These are phyloP conservation scores for Vaccinium macrocarpon DNA, from an alignment of 148 eudicot species.

Conservation along the genomic window DNA sequence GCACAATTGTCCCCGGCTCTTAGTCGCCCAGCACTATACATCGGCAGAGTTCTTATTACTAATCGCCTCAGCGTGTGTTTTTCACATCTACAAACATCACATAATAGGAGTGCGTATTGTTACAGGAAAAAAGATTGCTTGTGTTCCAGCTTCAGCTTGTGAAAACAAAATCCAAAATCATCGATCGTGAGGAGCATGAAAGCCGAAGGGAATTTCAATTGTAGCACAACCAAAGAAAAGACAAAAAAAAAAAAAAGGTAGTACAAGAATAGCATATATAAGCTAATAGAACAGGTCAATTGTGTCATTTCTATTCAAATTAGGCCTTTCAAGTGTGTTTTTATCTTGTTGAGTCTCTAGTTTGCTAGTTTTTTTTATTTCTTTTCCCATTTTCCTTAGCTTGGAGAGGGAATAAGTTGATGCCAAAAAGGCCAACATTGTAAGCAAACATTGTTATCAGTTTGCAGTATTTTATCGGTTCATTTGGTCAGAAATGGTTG, in stretches of 20 bases:
- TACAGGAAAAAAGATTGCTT: slow-evolving; percentile 15
- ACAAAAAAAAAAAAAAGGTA: background rate
- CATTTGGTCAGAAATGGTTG: slow-evolving; percentile 6
- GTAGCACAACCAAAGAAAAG: background rate
- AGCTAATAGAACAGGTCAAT: slow-evolving; percentile 4
- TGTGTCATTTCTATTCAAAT: slow-evolving; percentile 4
- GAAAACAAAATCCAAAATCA: slow-evolving; percentile 5
- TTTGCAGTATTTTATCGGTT: background rate
- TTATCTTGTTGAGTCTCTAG: background rate
- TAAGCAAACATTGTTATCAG: slow-evolving; percentile 19
- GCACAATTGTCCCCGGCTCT: slow-evolving; percentile 70
- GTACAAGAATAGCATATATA: background rate
- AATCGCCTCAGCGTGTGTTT: slow-evolving; percentile 5
- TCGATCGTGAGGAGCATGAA: slow-evolving; percentile 1
- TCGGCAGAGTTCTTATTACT: background rate
- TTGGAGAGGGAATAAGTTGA: slow-evolving; percentile 19
- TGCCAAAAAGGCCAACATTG: slow-evolving; percentile 12
- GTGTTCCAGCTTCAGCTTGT: slow-evolving; percentile 2
- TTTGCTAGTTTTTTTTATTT: background rate
- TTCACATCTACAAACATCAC: slow-evolving; percentile 6
- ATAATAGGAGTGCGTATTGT: slow-evolving; percentile 6
- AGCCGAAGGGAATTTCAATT: background rate
- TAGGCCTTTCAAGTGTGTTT: background rate
- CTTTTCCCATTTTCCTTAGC: background rate
- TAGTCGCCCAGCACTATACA: slow-evolving; percentile 7